Evolutionary conservation across 495 filamentous ascomycete species (phyloP), one percentile per base, ranked within the genome.

Genomic region (Diplogelasinospora grovesii): DNA sequence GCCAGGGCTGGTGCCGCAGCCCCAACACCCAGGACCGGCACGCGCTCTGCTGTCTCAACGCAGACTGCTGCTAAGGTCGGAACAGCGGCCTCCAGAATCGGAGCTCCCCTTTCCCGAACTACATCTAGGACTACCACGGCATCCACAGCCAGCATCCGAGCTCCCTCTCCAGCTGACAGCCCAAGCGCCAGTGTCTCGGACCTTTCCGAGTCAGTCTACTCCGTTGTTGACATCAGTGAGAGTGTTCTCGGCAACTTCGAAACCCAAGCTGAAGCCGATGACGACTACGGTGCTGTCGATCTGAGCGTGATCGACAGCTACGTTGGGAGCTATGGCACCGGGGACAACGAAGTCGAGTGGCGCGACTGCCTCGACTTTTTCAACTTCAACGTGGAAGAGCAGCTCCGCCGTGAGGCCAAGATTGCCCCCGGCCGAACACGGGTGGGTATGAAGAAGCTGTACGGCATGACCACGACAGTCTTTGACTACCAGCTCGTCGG

Each of bases 401-500:
- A 37, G 24, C 22, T 13, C 23, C n/a, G 35, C 3, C 42, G 43
- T 16, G 20, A 25, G 20, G 7, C 13, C 6, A 22, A 21, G 11
- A 24, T 28, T 16, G 9, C 11, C 2, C 3, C 29, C 20, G 35
- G 36, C n/a, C 36, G n/a, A 24, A 36, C 26, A n/a, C 42, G 54
- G 9, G 52, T 58, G 11, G 52, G 52, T 1, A 20, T 58, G 20
- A 49, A 46, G 27, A 55, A 45, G 22, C 31, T 55, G 0, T 49
- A 45, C 3, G 49, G 52, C 8, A 50, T 48, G 41, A 23, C 43
- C 7, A 39, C 55, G 3, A 52, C 52, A 1, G 22, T 55, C 8
- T 58, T 58, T 18, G 52, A 58, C 43, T 55, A 58, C 52, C 55
- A 58, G 38, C 41, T 55, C 22, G 53, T 55, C 33, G 55, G 40